Conservation (phyloP, 331 rosid genomes). For the Dryas integrifolia region DNA sequence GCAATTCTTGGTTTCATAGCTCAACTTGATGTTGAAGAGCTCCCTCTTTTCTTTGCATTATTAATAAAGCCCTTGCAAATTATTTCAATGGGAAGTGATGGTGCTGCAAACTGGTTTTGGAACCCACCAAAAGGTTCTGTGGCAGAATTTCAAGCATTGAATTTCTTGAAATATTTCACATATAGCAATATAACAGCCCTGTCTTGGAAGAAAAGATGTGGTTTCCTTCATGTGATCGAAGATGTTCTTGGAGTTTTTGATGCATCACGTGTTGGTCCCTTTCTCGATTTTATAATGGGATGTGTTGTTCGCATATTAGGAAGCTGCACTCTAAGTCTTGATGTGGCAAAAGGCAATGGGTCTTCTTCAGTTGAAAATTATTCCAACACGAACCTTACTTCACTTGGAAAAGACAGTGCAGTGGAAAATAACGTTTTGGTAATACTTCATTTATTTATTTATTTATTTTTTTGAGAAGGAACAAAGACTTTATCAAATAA, state of each 20-base stretch:
- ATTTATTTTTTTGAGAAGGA: background rate
- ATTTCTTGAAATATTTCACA: constrained; percentile 65
- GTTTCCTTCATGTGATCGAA: constrained; percentile 83
- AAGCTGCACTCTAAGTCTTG: constrained; percentile 66
- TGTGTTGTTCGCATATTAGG: constrained; percentile 80
- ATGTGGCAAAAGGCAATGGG: constrained; percentile 33
- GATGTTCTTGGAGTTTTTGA: constrained; percentile 84
- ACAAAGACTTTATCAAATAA: background rate
- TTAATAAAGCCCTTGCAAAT: constrained; percentile 78
- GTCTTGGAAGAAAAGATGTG: constrained; percentile 79
- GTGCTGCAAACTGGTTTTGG: constrained; percentile 63
- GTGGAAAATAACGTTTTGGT: constrained; percentile 44
- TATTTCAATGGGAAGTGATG: constrained; percentile 47
- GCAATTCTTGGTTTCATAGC: constrained; percentile 80
- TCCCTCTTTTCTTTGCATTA: constrained; percentile 79
- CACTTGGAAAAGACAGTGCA: constrained; percentile 30
- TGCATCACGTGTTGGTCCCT: constrained; percentile 67
- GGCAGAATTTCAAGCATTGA: constrained; percentile 44
- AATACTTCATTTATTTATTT: constrained; percentile 22
- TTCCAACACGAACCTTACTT: constrained; percentile 15
- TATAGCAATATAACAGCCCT: constrained; percentile 49
- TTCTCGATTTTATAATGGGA: constrained; percentile 76
- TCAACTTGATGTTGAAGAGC: constrained; percentile 71
- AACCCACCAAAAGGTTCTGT: constrained; percentile 39
- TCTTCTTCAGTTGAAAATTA: constrained; percentile 32